These are phyloP conservation scores for Penicillium samsonianum DNA, from an alignment of 495 filamentous ascomycete genomes.

Conservation along the genomic window DNA sequence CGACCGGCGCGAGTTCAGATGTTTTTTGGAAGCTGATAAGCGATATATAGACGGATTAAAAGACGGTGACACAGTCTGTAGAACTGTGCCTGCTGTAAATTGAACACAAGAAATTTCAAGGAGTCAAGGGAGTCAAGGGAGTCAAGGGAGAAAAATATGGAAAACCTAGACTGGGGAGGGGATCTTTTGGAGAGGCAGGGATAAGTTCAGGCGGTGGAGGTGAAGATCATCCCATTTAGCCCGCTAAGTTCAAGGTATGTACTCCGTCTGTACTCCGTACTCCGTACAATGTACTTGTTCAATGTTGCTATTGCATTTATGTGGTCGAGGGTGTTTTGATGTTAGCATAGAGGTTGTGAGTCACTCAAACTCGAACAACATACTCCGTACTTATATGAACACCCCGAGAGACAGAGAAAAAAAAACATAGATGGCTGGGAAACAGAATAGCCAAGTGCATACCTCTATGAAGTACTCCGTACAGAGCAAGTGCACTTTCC, in stretches of 20 bases:
- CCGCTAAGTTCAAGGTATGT: not conserved
- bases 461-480: not conserved
- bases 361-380: not conserved
- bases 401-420: not conserved
- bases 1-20: conserved; percentile 28
- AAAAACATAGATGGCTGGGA: conserved; percentile 11
- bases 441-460: not conserved
- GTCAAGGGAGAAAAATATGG: conserved; percentile 13
- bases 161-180: conserved; percentile 8
- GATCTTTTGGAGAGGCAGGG: conserved; percentile 24
- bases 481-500: not conserved
- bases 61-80: not conserved
- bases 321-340: not conserved
- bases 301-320: not conserved
- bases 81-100: not conserved
- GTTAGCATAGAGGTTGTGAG: not conserved
- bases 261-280: not conserved
- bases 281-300: not conserved
- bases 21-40: conserved; percentile 8
- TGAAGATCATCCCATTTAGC: conserved; percentile 13
- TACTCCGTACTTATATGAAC: not conserved
- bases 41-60: conserved; percentile 4
- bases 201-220: conserved; percentile 22
- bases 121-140: conserved; percentile 1
- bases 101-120: not conserved